Evolutionary conservation across 2,329 filamentous ascomycete genomes (phyloP).

Genomic region (Fusarium nygamai): DNA sequence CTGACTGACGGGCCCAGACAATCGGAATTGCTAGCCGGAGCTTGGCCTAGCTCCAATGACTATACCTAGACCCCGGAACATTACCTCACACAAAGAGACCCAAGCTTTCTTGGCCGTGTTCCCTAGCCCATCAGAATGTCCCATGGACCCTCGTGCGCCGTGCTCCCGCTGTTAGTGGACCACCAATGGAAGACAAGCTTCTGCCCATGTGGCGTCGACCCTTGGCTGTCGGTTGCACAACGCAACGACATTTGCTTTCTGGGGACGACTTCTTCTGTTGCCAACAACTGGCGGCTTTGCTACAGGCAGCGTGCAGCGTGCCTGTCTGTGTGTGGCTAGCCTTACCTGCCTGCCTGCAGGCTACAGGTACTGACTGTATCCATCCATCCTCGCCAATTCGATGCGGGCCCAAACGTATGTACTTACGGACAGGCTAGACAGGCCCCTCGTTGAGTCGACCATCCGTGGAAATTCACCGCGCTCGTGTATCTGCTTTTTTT

Average conservation of each 20-base stretch:
- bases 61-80: neutral
- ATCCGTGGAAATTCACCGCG: constrained; percentile 28
- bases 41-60: constrained; percentile 10
- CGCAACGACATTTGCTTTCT: constrained; percentile 14
- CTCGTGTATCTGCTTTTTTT: neutral
- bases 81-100: constrained; percentile 8
- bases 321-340: constrained; percentile 32
- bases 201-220: constrained; percentile 42
- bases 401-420: constrained; percentile 9
- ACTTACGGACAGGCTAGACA: neutral
- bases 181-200: constrained; percentile 43
- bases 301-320: constrained; percentile 29
- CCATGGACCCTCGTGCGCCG: constrained; percentile 45
- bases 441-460: constrained; percentile 15
- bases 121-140: constrained; percentile 45
- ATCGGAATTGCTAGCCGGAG: constrained; percentile 26
- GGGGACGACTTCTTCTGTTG: neutral
- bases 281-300: constrained; percentile 25
- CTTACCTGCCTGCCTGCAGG: neutral
- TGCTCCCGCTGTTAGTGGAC: constrained; percentile 46
- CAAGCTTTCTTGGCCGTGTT: constrained; percentile 15
- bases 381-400: constrained; percentile 14
- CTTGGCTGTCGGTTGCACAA: constrained; percentile 39
- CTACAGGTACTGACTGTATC: neutral
- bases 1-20: constrained; percentile 18